These are phyloP conservation scores for Lepiota subincarnata DNA, from an alignment of 768 basidiomycete genomes.

Conservation along the genomic window DNA sequence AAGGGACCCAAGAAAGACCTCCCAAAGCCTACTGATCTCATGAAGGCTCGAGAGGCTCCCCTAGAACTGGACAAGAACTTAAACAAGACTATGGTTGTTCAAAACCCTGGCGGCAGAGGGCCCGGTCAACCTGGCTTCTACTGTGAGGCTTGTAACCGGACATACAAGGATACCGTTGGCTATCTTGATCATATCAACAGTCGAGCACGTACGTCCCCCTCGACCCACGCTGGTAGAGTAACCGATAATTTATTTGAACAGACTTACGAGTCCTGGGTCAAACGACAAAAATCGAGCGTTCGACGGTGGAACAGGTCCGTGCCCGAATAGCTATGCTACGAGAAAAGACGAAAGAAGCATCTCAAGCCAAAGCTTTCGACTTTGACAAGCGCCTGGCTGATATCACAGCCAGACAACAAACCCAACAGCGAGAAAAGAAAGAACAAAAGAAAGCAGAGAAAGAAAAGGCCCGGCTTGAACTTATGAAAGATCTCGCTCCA, in stretches of 20 bases:
- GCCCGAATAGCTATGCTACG: constrained; percentile 84
- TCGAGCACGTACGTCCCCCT: constrained; percentile 69
- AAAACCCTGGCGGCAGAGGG: constrained; percentile 75
- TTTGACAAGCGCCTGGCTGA: constrained; percentile 87
- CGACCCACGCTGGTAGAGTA: neutral
- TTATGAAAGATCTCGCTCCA: constrained; percentile 46
- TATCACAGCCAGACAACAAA: constrained; percentile 68
- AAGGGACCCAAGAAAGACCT: constrained; percentile 69
- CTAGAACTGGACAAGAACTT: constrained; percentile 95
- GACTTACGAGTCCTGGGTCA: constrained; percentile 95
- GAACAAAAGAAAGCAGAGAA: constrained; percentile 76
- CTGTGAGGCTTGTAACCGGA: constrained; percentile 88
- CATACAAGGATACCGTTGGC: constrained; percentile 89
- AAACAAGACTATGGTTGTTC: constrained; percentile 91
- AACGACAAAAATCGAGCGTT: constrained; percentile 85
- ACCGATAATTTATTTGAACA: constrained; percentile 26
- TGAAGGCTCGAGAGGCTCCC: constrained; percentile 81
- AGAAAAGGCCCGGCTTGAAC: constrained; percentile 63
- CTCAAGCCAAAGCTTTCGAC: constrained; percentile 87
- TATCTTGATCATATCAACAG: constrained; percentile 97
- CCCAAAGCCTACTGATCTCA: constrained; percentile 90
- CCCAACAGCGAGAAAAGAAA: constrained; percentile 68
- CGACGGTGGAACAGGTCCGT: constrained; percentile 90
- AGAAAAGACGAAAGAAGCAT: constrained; percentile 80
- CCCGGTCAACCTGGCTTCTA: constrained; percentile 92